Conservation (phyloP, 495 filamentous ascomycete genomes). For the Cetradonia linearis region DNA sequence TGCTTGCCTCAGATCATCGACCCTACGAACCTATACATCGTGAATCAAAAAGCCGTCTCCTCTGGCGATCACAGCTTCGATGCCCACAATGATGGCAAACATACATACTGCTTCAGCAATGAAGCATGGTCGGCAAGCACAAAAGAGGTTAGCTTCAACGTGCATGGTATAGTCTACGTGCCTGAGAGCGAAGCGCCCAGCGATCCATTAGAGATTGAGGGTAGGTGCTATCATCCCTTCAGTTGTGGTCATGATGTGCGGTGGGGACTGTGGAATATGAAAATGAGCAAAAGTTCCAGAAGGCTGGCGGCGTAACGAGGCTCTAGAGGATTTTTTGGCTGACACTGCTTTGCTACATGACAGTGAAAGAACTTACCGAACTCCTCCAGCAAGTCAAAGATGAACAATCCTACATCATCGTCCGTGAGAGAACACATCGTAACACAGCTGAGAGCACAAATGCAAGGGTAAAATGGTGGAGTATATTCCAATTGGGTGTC, state of each 20-base stretch:
- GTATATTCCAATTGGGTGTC: constrained; percentile 86
- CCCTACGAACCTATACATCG: constrained; percentile 60
- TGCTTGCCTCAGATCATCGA: constrained; percentile 62
- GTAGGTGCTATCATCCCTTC: constrained; percentile 34
- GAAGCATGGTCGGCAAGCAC: constrained; percentile 84
- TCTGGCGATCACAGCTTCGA: constrained; percentile 90
- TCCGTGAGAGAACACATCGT: constrained; percentile 88
- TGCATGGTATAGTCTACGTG: constrained; percentile 96
- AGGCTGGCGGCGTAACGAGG: not conserved
- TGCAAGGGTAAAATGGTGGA: constrained; percentile 97
- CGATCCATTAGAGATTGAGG: constrained; percentile 86
- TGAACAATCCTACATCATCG: constrained; percentile 93
- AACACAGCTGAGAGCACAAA: constrained; percentile 99
- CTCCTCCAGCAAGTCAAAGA: constrained; percentile 86
- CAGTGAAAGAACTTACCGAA: constrained; percentile 78
- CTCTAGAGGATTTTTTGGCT: not conserved
- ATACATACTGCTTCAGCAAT: constrained; percentile 97
- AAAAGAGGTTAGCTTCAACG: constrained; percentile 98
- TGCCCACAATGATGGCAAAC: constrained; percentile 75
- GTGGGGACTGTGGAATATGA: not conserved
- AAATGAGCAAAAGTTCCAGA: not conserved
- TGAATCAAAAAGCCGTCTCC: constrained; percentile 66
- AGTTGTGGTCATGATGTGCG: not conserved
- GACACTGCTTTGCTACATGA: constrained; percentile 16
- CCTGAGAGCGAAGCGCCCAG: constrained; percentile 72